A percentile compares a stretch with the other conserved stretches of the same genome.
Evolutionary conservation across 768 basidiomycete genomes (phyloP).

Genomic region (Tricholoma bakamatsutake): DNA sequence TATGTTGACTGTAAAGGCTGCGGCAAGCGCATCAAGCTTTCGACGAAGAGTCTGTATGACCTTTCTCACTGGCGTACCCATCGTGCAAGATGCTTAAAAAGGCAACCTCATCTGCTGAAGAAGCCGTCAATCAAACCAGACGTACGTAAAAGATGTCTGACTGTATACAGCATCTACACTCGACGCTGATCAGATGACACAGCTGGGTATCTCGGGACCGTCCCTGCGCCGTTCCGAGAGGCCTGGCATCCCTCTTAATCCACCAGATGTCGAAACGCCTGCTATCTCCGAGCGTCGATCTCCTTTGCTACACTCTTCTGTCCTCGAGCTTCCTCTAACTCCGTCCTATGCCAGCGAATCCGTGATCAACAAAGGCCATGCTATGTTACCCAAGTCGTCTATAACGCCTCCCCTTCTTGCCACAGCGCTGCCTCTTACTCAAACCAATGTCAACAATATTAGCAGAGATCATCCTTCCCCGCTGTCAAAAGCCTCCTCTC

Average conservation of each 20-base stretch:
- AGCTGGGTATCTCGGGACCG: background rate
- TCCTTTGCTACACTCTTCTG: background rate
- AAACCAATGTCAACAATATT: too few relatives aligned
- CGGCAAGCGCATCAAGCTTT: constrained; percentile 54
- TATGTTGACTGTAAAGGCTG: constrained; percentile 54
- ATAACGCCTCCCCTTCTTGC: background rate
- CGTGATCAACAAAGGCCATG: background rate
- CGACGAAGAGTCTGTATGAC: constrained; percentile 60
- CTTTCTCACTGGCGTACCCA: constrained; percentile 65
- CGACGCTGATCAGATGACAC: background rate
- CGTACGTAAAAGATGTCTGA: constrained; percentile 2
- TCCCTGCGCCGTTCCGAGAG: constrained; percentile 1
- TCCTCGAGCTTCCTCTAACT: background rate
- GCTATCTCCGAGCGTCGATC: background rate
- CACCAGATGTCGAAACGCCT: background rate
- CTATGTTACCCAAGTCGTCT: background rate
- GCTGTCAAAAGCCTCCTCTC: background rate
- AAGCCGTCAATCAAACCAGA: constrained; percentile 5
- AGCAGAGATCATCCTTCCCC: constrained; percentile 4
- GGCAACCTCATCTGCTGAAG: constrained; percentile 11
- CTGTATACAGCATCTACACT: background rate
- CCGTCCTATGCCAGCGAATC: background rate
- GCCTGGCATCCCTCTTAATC: background rate
- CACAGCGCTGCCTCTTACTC: background rate
- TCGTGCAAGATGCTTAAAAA: constrained; percentile 52